Base-by-base conservation (phyloP, 257 asterid genomes). In the Ehretia macrophylla region DNA sequence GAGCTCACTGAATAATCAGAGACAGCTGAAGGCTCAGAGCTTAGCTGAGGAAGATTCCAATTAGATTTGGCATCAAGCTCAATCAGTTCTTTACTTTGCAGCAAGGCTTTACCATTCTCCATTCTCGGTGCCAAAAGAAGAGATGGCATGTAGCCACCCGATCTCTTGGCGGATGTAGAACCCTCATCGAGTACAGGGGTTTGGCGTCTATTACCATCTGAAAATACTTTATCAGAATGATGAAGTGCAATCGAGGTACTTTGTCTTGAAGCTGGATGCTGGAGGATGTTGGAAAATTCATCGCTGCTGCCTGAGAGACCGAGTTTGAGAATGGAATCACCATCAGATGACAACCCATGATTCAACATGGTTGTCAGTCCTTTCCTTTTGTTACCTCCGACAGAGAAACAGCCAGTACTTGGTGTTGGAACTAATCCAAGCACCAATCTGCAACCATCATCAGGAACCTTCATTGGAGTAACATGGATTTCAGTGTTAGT, bases 361-460 rank as follows among this genome's bases (percentile, higher is more conserved):
- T 59, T 67, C 45, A 57, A 48, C 46, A 60, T 17, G 12, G 81
- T 56, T 19, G 77, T 5, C 17, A 52, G 49, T 20, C 81, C 88
- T 55, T 79, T 89, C 48, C 58, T 37, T 68, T 77, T 81, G 48
- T 47, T 64, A 73, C 65, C 66, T 56, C 67, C 80, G n/a, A 70
- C 73, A 62, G 66, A 62, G 51, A 66, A 75, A 71, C 51, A 64
- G 49, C 72, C 78, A 32, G 84, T 53, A 73, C 82, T 76, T 40
- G 96, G 87, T 0, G 98, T 83, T 5, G 96, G 96, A 54, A 94
- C 96, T 68, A 87, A 66, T 63, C 98, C 96, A 56, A 90, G 96
- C 20, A 90, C 94, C 84, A 90, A 75, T 71, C 80, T 78, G 86
- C 93, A 90, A 17, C 83, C 88, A 60, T 90, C 98, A 66, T 87